Base-by-base conservation (phyloP, 306 rosid species). In the Boehmeria nivea region DNA sequence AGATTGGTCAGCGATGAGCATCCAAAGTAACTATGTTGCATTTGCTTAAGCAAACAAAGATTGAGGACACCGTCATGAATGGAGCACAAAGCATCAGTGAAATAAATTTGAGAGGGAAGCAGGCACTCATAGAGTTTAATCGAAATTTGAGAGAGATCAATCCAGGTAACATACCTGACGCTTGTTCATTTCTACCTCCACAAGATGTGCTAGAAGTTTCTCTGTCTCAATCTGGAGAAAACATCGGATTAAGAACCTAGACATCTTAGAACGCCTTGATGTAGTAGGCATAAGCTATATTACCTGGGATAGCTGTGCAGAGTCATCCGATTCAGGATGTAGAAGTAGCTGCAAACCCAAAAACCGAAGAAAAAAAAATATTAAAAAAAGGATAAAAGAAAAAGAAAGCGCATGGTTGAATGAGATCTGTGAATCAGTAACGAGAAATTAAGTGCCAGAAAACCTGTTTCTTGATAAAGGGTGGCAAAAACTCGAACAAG, bases 241-340 rank as follows among this genome's bases (percentile, higher is more conserved):
- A 16, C 3, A 67, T 57, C 34, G 51, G 46, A 55, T 63, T 47
- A 75, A 25, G 43, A 23, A 76, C 42, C 63, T 64, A 48, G 48
- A 54, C 38, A 54, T 60, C 54, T 33, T 48, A 51, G 27, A 36
- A 26, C 31, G 12, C 59, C 24, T 20, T 48, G 74, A 12, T 44
- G 43, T 25, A 61, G 1, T 49, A 12, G 45, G 46, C 57, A 13
- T 6, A 16, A 43, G 54, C 52, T 28, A 33, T 33, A 45, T 67
- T 83, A 93, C 99, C 99, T 93, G 99, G 49, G 99, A 93, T 62
- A 93, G 67, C 65, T 93, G 99, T 23, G 99, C 99, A 43, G 99
- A 93, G 65, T 93, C 95, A 81, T 87, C 99, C 14, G 99, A 93
- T 74, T 93, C 99, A 1, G 99, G 99, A 54, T 85, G 68, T 57